Conservation (phyloP, 495 filamentous ascomycete species). For the Podospora sp. region DNA sequence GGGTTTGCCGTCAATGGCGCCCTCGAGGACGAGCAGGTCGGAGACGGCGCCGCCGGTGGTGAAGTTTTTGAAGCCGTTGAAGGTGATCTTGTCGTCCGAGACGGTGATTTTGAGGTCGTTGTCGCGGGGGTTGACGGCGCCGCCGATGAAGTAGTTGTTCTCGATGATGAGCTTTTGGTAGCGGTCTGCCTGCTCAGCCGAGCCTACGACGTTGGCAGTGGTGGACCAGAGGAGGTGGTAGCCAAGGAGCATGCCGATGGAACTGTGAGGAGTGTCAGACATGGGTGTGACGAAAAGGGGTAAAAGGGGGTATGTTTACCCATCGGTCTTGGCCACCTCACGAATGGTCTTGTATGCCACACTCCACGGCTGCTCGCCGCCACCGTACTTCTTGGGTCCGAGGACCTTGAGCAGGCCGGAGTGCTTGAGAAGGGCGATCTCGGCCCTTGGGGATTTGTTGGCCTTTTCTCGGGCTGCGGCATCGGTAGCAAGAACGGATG, state of each 20-base stretch:
- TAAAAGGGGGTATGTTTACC: slow-evolving; percentile 32
- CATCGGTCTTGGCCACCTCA: slow-evolving; percentile 62
- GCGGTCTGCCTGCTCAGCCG: slow-evolving; percentile 56
- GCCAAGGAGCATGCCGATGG: slow-evolving; percentile 60
- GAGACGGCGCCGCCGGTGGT: slow-evolving; percentile 64
- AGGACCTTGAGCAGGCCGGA: slow-evolving; percentile 59
- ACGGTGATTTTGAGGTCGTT: slow-evolving; percentile 56
- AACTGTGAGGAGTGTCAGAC: slow-evolving; percentile 27
- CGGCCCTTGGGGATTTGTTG: slow-evolving; percentile 58
- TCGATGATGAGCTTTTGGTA: slow-evolving; percentile 54
- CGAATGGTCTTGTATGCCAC: slow-evolving; percentile 59
- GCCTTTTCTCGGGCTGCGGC: slow-evolving; percentile 56
- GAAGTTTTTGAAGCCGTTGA: slow-evolving; percentile 63
- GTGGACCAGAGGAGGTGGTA: slow-evolving; percentile 65
- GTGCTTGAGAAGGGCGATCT: slow-evolving; percentile 59
- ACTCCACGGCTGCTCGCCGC: slow-evolving; percentile 60
- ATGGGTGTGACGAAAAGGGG: neutral
- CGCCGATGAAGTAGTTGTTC: slow-evolving; percentile 65
- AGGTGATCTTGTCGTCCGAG: slow-evolving; percentile 55
- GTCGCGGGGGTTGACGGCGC: slow-evolving; percentile 64
- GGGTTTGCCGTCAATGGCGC: slow-evolving; percentile 52
- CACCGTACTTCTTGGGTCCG: slow-evolving; percentile 57
- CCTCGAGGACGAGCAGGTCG: slow-evolving; percentile 65
- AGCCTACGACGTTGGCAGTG: slow-evolving; percentile 59
- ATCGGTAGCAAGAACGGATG: slow-evolving; percentile 55